Base-by-base conservation (phyloP, 2,329 filamentous ascomycete species). In the Cladosporium sp. region DNA sequence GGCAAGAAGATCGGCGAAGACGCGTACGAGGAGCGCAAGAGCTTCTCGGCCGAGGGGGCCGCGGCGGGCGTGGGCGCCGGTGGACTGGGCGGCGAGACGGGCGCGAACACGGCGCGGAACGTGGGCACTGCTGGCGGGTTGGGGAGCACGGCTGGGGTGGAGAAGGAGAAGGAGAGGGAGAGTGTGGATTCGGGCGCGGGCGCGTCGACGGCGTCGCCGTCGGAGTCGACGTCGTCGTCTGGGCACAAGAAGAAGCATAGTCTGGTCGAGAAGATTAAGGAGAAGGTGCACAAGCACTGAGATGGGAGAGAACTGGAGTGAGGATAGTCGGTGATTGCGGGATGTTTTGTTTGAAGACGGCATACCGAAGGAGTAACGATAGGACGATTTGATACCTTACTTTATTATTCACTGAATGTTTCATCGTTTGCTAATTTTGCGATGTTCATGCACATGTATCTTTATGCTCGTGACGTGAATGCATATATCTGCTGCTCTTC, bases 1-100 rank as follows among this genome's bases (percentile, higher is more conserved):
- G 56, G 56, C 43, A 43, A 46, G 49, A 51, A 44, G 18, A 40
- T 57, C 1, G 50, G 50, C 43, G 49, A 52, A 35, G 49, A 52
- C 16, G 42, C 43, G 9, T 52, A 40, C 43, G 42, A 35, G 13
- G 49, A 52, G 43, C 49, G 48, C 43, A 46, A 46, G 49, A 52
- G 49, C 35, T 14, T 45, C 14, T 43, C 38, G 11, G 48, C 19
- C 32, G 48, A 50, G n/a, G 19, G 22, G 19, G 33, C 22, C 22
- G n/a, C 46, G 9, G 41, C 31, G 1, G 40, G 40, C 9, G 9
- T 16, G 8, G 40, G 16, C 9, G 10, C 35, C 16, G 35, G 35
- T 11, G 35, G n/a, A 14, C n/a, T 38, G 35, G 13, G 13, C 11
- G 22, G 13, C 16, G 40, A 42, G 18, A 50, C 48, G 9, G 43